Conservation (phyloP, 2,329 filamentous ascomycete species). For the Endoconidiophora laricicola region DNA sequence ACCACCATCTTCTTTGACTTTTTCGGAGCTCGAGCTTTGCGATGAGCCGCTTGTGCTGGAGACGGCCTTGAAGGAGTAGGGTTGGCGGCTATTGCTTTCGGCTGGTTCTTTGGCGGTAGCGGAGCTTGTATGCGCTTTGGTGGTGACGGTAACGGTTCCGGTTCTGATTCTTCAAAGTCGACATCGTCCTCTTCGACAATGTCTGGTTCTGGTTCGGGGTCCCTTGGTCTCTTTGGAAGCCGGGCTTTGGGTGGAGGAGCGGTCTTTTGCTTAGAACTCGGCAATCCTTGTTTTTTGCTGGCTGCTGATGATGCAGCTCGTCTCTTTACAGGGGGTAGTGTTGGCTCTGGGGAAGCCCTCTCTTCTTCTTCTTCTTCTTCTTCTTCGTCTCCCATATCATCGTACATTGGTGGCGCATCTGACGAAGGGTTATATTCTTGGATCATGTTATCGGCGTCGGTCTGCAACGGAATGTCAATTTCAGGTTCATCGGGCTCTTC, state of each 20-base stretch:
- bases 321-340: neutral
- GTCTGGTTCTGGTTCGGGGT: neutral
- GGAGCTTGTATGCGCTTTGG: neutral
- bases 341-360: constrained; percentile 9
- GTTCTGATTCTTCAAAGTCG: neutral
- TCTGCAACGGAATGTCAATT: constrained; percentile 13
- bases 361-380: constrained; percentile 18
- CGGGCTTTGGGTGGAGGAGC: neutral
- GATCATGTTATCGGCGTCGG: constrained; percentile 22
- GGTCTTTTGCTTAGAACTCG: neutral
- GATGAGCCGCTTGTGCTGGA: constrained; percentile 1
- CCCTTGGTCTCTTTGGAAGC: neutral
- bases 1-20: neutral
- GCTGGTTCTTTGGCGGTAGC: neutral
- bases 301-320: neutral
- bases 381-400: constrained; percentile 18
- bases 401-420: constrained; percentile 14
- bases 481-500: constrained; percentile 16
- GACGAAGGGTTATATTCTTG: constrained; percentile 14
- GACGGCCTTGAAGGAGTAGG: neutral
- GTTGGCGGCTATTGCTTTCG: neutral
- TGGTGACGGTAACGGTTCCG: neutral
- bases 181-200: neutral
- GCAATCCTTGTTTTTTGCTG: neutral
- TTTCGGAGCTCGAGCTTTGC: constrained; percentile 1